Conservation (phyloP, 2,329 filamentous ascomycete genomes). For the Fusarium scirpi region DNA sequence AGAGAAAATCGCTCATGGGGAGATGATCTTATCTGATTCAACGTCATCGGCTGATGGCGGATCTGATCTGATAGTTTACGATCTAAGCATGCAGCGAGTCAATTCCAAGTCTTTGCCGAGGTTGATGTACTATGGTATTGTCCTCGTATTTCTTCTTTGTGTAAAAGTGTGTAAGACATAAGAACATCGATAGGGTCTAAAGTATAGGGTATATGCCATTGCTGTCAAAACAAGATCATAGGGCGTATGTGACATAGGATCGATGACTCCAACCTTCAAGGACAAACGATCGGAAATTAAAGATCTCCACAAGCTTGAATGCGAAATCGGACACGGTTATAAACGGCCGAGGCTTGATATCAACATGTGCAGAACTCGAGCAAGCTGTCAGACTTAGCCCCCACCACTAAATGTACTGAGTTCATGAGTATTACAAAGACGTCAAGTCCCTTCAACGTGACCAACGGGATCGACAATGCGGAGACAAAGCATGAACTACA, state of each 20-base stretch:
- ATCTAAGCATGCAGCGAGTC: slow-evolving; percentile 1
- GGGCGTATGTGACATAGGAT: no score
- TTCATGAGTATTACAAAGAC: not conserved
- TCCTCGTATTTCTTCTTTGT: not conserved
- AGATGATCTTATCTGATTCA: slow-evolving; percentile 34
- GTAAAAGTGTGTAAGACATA: not conserved
- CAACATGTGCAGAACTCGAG: not conserved
- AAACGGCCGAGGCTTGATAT: not conserved
- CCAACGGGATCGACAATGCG: slow-evolving; percentile 2
- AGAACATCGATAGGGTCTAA: no score
- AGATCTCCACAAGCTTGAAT: no score
- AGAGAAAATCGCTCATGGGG: slow-evolving; percentile 39
- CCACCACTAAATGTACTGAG: no score
- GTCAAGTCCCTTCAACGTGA: slow-evolving; percentile 49
- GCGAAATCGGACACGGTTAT: no score
- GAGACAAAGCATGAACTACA: slow-evolving; percentile 1
- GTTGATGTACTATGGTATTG: slow-evolving; percentile 2
- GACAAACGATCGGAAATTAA: no score
- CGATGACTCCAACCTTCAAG: no score
- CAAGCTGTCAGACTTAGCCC: no score
- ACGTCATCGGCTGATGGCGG: slow-evolving; percentile 31
- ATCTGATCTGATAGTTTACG: slow-evolving; percentile 31
- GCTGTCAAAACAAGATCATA: no score
- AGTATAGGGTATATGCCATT: no score
- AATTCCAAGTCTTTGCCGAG: slow-evolving; percentile 16